Conservation (phyloP, 768 basidiomycete genomes). For the Lentinula lateritia region DNA sequence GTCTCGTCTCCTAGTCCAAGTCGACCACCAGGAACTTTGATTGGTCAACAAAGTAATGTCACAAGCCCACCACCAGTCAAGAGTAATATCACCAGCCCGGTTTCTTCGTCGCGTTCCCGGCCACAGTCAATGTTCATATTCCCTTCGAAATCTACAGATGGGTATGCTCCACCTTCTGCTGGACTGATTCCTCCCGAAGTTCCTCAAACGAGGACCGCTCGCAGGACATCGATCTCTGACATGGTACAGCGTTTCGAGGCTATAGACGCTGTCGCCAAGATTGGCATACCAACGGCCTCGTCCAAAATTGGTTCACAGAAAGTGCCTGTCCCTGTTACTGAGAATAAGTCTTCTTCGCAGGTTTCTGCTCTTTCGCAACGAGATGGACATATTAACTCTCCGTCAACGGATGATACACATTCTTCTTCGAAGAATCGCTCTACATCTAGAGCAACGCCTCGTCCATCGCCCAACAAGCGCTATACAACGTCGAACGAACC, state of each 20-base stretch:
- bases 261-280: slow-evolving; percentile 36
- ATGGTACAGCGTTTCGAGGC: slow-evolving; percentile 83
- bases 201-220: slow-evolving; percentile 32
- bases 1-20: slow-evolving; percentile 11
- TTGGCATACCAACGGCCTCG: slow-evolving; percentile 16
- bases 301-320: slow-evolving; percentile 25
- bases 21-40: not conserved
- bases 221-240: slow-evolving; percentile 78
- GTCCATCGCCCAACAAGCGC: not conserved
- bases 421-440: not conserved
- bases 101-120: slow-evolving; percentile 43
- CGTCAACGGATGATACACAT: not conserved
- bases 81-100: slow-evolving; percentile 8
- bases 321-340: not conserved
- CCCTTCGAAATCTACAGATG: slow-evolving; percentile 47
- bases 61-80: slow-evolving; percentile 9
- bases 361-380: not conserved
- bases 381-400: not conserved
- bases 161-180: slow-evolving; percentile 25
- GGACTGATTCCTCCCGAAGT: slow-evolving; percentile 44
- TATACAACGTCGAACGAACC: slow-evolving; percentile 8
- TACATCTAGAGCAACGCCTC: not conserved
- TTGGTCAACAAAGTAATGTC: not conserved
- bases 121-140: slow-evolving; percentile 83
- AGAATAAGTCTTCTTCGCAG: not conserved